Evolutionary conservation across 441 rosid species (phyloP).

Genomic region (Omphalea diandra): DNA sequence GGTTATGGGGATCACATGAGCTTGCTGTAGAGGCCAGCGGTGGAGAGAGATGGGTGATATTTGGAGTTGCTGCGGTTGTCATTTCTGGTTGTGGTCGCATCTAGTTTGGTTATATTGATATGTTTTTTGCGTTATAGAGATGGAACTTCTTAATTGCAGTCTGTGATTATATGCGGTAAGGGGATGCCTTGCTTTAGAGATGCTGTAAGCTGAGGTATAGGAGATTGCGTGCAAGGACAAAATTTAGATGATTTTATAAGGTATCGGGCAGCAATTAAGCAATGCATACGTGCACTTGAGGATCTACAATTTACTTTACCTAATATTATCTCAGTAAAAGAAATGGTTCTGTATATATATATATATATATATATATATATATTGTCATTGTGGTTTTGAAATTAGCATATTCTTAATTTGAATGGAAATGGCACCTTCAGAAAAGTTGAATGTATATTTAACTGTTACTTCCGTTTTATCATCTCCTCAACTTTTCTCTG

Average conservation of each 20-base stretch:
- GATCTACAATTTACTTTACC: not conserved
- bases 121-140: no score
- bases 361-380: no score
- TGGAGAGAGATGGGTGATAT: slow-evolving; percentile 20
- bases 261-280: slow-evolving; percentile 10
- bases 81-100: slow-evolving; percentile 28
- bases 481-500: not conserved
- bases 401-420: no score
- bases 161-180: not conserved
- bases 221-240: slow-evolving; percentile 16
- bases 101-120: no score
- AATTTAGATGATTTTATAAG: slow-evolving; percentile 15
- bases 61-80: slow-evolving; percentile 15
- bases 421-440: no score
- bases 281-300: slow-evolving; percentile 22
- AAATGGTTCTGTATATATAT: no score
- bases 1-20: slow-evolving; percentile 45
- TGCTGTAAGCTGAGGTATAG: not conserved
- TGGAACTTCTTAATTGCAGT: no score
- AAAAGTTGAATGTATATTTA: no score
- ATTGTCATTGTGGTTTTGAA: not conserved
- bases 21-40: slow-evolving; percentile 32
- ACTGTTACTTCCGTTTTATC: not conserved
- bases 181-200: not conserved
- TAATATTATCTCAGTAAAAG: no score